phyloP scores from a whole-genome alignment of 208 protist genomes.

The Leishmania guyanensis region DNA sequence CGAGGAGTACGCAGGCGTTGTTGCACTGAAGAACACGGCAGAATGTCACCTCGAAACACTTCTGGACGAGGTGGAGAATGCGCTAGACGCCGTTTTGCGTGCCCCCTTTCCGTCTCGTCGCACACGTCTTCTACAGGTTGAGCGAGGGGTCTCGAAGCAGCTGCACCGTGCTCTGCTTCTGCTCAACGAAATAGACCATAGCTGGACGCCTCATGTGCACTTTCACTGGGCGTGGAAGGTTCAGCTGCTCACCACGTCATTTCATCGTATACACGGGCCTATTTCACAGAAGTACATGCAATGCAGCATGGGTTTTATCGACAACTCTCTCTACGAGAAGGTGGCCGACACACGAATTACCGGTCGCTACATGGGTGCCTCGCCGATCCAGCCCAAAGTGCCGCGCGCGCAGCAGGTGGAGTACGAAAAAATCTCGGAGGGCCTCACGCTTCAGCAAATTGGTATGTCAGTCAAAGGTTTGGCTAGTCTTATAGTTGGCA shows the following conservation, averaged over 20 bases:
- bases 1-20: constrained; percentile 76
- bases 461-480: constrained; percentile 61
- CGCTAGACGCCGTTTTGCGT: constrained; percentile 44
- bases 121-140: constrained; percentile 41
- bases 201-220: constrained; percentile 67
- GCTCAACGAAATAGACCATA: constrained; percentile 81
- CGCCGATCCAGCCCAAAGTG: constrained; percentile 36
- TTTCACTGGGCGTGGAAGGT: constrained; percentile 80
- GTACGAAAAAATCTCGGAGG: constrained; percentile 57
- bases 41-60: constrained; percentile 54
- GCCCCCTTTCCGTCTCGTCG: constrained; percentile 63
- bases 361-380: constrained; percentile 23
- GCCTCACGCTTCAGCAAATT: constrained; percentile 69
- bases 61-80: constrained; percentile 53
- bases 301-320: constrained; percentile 81
- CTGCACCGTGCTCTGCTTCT: constrained; percentile 65
- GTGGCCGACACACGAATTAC: constrained; percentile 44
- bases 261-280: constrained; percentile 58
- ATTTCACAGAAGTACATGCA: constrained; percentile 63
- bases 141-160: constrained; percentile 55
- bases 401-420: constrained; percentile 56
- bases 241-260: constrained; percentile 60
- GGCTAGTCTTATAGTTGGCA: constrained; percentile 63
- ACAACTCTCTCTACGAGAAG: constrained; percentile 65
- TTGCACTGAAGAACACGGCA: constrained; percentile 36